Percentiles rank a stretch among this genome's conserved stretches.
Evolutionary conservation across 2,329 filamentous ascomycete genomes (phyloP).

Genomic region (Pseudogymnoascus sp.): DNA sequence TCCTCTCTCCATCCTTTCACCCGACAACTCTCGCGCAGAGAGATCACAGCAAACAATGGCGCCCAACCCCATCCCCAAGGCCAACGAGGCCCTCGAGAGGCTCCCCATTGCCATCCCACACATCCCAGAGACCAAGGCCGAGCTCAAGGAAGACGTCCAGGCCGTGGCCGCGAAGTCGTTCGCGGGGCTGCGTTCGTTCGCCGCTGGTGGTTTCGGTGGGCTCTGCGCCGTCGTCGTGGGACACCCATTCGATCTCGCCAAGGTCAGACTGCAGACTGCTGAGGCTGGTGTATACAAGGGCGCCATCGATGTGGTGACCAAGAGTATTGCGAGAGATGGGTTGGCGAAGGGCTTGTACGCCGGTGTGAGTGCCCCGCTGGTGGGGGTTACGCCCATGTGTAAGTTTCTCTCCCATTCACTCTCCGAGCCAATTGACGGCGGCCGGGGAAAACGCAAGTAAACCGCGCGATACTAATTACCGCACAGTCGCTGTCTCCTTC

Average conservation of each 20-base stretch:
- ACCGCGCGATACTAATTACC: conserved; percentile 9
- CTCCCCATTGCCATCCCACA: conserved; percentile 20
- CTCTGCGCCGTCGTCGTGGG: conserved; percentile 90
- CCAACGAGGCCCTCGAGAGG: conserved; percentile 1
- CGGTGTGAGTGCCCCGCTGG: conserved; percentile 89
- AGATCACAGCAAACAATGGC: not conserved
- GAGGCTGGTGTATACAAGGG: conserved; percentile 87
- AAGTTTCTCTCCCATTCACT: conserved; percentile 37
- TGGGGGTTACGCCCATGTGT: conserved; percentile 99
- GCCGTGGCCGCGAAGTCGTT: conserved; percentile 30
- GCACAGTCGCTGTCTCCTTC: conserved; percentile 59
- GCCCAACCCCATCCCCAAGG: not conserved
- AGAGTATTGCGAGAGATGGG: conserved; percentile 81
- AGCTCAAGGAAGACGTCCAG: conserved; percentile 25
- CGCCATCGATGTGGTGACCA: conserved; percentile 85
- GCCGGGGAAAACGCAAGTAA: not conserved
- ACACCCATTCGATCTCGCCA: conserved; percentile 96
- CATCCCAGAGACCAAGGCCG: conserved; percentile 27
- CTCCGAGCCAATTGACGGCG: not conserved
- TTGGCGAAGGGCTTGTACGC: conserved; percentile 78
- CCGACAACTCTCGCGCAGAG: conserved; percentile 3
- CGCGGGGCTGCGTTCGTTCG: conserved; percentile 70
- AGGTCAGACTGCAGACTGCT: conserved; percentile 93
- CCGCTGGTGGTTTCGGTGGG: conserved; percentile 86
- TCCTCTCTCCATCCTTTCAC: not conserved